Base-by-base conservation (phyloP, 176 grass and related monocot genomes). In the Urochloa ruziziensis region DNA sequence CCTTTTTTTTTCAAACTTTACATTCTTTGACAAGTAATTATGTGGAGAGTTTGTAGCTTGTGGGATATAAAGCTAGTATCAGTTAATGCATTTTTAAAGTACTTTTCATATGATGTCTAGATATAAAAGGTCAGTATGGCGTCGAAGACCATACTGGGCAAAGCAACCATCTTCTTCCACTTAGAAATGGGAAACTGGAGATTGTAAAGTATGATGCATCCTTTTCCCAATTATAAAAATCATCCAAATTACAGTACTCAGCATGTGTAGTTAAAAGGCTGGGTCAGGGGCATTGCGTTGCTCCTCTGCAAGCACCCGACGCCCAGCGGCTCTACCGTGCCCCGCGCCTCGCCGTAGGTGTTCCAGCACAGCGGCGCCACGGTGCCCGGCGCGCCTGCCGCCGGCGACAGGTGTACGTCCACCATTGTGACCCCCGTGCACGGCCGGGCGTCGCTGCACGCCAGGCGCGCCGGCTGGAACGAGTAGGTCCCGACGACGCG, bases 401-500 rank as follows among this genome's bases (percentile, higher is more conserved):
- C 70, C 11, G 83, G 94, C 32, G 62, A 42, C 43, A 93, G 75
- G 57, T 66, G 62, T 62, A 96, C 89, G 42, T 96, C 75, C 21
- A 15, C 67, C 42, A 96, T 61, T 59, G 25, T 83, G 56, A 96
- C 84, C 24, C 88, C 80, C 4, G 86, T 91, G 70, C 88, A 96
- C 34, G 93, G 93, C 32, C 54, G 46, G 68, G 85, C 86, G 69
- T 95, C 90, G 65, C 93, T 96, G 86, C 90, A 96, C 28, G 94
- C 94, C 42, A 93, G 81, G 63, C 82, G 82, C 70, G 79, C 66
- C 24, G 93, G 93, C 46, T 87, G 85, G 86, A 84, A 92, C 25
- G 71, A 72, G 57, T 92, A 96, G 18, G 90, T 96, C 54, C 90
- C 88, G 8, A 70, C 73, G 60, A 96, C 88, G 60, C 72, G 61